Percentiles rank a stretch among this genome's conserved stretches.
Evolutionary conservation across 306 rosid species (phyloP).

Genomic region (Vigna radiata): DNA sequence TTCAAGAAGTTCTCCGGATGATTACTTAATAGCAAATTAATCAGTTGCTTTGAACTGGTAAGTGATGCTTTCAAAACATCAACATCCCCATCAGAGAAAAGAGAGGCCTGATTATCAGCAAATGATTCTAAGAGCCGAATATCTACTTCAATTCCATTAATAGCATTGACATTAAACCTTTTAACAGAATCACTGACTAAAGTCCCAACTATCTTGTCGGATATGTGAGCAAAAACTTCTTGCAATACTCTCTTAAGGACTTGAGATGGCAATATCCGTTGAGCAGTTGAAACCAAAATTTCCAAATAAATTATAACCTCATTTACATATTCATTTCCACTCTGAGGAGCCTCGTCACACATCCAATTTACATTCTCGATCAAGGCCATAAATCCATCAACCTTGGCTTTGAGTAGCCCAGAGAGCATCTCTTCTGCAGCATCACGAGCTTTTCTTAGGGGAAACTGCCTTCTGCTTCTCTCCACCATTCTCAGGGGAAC

Average conservation of each 20-base stretch:
- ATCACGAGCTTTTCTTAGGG: slow-evolving; percentile 85
- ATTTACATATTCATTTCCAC: slow-evolving; percentile 88
- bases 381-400: slow-evolving; percentile 84
- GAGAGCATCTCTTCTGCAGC: slow-evolving; percentile 79
- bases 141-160: slow-evolving; percentile 86
- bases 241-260: slow-evolving; percentile 90
- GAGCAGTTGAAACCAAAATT: slow-evolving; percentile 93
- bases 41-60: slow-evolving; percentile 79
- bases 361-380: slow-evolving; percentile 91
- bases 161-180: slow-evolving; percentile 75
- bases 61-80: slow-evolving; percentile 79
- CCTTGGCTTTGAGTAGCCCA: slow-evolving; percentile 63
- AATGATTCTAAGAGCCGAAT: slow-evolving; percentile 82
- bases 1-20: slow-evolving; percentile 93
- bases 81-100: slow-evolving; percentile 77
- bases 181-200: slow-evolving; percentile 80
- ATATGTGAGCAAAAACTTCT: slow-evolving; percentile 89
- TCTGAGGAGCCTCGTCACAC: slow-evolving; percentile 77
- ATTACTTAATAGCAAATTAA: slow-evolving; percentile 83
- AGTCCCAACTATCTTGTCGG: slow-evolving; percentile 80
- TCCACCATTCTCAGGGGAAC: slow-evolving; percentile 92
- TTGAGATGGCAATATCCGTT: slow-evolving; percentile 86
- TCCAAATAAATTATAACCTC: slow-evolving; percentile 94
- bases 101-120: slow-evolving; percentile 83
- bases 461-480: slow-evolving; percentile 93